Base-by-base conservation (phyloP, 208 protist species). In the Porcisia hertigi region DNA sequence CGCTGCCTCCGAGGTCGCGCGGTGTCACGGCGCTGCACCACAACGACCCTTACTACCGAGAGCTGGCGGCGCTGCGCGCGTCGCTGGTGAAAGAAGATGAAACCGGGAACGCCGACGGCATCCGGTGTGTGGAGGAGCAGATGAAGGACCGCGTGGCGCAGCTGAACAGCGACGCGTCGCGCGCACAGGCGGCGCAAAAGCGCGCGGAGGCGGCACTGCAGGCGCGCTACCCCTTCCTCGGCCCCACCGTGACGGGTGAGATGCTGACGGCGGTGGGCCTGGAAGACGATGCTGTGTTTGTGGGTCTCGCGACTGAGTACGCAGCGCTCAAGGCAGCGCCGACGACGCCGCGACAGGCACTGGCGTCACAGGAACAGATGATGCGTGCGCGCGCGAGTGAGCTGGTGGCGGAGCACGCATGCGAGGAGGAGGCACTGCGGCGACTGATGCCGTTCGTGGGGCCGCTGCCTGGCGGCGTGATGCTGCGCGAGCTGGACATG, bases 11-110 rank as follows among this genome's bases (percentile, higher is more conserved):
- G 4, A 64, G 49, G 57, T 62, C 73, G 9, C 75, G 57, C 23
- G 75, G 34, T 45, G 75, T 80, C 20, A 69, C 81, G 23, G 49
- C 65, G n/a, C 60, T 75, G 60, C 49, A 72, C 64, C 49, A 25
- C 60, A 83, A 63, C 71, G 84, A 88, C 71, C 60, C 80, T 18
- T 88, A 89, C 73, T 92, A 86, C 75, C 78, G 86, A 60, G 85
- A 89, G 84, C 84, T 90, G 66, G n/a, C 23, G 60, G 75, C 81
- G 55, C 72, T 85, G n/a, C n/a, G n/a, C n/a, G n/a, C n/a, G n/a
- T n/a, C n/a, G n/a, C 36, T 59, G 55, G 34, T 59, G 55, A n/a
- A 59, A n/a, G n/a, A n/a, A n/a, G n/a, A n/a, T n/a, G n/a, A n/a
- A n/a, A n/a, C n/a, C n/a, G n/a, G n/a, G n/a, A n/a, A n/a, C n/a